A percentile compares a stretch with the other conserved stretches of the same genome.
Conservation (phyloP, 2,329 filamentous ascomycete genomes). For the Talaromyces sp. region DNA sequence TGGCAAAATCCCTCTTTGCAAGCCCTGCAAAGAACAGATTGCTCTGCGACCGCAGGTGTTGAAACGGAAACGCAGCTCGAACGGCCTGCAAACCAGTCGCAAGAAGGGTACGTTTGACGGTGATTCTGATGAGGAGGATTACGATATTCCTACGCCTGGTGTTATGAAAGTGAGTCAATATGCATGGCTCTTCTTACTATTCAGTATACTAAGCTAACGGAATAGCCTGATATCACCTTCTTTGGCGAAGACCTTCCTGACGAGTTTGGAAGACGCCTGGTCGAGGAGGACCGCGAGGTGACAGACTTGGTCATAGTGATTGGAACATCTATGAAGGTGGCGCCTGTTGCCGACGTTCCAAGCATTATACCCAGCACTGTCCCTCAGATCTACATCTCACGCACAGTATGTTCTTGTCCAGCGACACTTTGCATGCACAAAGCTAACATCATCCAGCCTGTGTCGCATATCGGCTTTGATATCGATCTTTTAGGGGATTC, state of each 20-base stretch:
- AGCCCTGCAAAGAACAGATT: constrained; percentile 62
- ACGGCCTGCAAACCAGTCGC: constrained; percentile 49
- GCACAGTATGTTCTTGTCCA: constrained; percentile 53
- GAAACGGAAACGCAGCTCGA: constrained; percentile 54
- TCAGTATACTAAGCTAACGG: neutral
- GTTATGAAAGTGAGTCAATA: constrained; percentile 65
- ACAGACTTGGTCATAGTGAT: constrained; percentile 94
- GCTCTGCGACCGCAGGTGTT: constrained; percentile 45
- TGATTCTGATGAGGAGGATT: constrained; percentile 57
- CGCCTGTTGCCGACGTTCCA: constrained; percentile 88
- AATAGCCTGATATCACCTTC: constrained; percentile 87
- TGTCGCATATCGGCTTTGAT: constrained; percentile 89
- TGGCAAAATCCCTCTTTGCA: constrained; percentile 73
- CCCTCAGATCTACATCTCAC: constrained; percentile 86
- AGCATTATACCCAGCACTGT: constrained; percentile 73
- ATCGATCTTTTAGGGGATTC: constrained; percentile 95
- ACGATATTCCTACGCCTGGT: constrained; percentile 65
- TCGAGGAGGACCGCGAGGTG: constrained; percentile 73
- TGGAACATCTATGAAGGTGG: constrained; percentile 92
- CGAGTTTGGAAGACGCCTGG: constrained; percentile 74
- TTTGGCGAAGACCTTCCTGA: constrained; percentile 89
- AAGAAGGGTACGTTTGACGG: constrained; percentile 56
- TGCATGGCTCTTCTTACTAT: neutral
- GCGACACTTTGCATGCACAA: neutral
- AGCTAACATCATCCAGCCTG: constrained; percentile 51